A percentile compares a stretch with the other conserved stretches of the same genome.
Conservation (phyloP, 129 eudicot genomes). For the Apium graveolens region DNA sequence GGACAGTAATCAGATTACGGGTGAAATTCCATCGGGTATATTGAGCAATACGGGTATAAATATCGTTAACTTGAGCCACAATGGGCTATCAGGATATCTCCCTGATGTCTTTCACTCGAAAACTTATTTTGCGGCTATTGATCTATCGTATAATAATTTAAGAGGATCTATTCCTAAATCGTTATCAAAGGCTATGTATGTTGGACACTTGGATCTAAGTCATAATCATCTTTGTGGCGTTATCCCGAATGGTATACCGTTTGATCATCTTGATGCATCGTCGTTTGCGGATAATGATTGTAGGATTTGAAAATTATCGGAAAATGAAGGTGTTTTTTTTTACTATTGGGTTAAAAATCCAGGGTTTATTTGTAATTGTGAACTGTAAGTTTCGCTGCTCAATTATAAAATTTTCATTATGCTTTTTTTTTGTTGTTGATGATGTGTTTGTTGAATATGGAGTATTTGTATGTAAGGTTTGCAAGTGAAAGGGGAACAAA, state of each 20-base stretch:
- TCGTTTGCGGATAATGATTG: constrained; percentile 71
- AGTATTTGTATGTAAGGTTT: not conserved
- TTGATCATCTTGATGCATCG: constrained; percentile 81
- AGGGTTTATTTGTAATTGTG: not conserved
- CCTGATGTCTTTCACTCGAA: constrained; percentile 71
- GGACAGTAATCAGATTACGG: constrained; percentile 55
- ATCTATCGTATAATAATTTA: constrained; percentile 50
- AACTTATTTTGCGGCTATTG: constrained; percentile 60
- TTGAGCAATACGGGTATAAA: constrained; percentile 53
- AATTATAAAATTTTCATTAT: not conserved
- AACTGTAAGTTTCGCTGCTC: not conserved
- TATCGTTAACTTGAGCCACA: constrained; percentile 70
- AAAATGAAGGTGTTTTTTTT: constrained; percentile 33
- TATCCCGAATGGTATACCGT: constrained; percentile 59
- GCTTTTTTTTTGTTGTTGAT: not conserved
- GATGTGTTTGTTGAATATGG: not conserved
- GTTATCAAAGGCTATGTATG: constrained; percentile 40
- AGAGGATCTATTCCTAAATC: constrained; percentile 66
- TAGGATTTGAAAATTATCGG: not conserved
- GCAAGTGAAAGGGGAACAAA: not conserved
- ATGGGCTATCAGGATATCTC: constrained; percentile 47
- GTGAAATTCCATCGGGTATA: constrained; percentile 46
- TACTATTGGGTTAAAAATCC: not conserved
- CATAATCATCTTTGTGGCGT: constrained; percentile 72
- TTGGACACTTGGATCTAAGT: constrained; percentile 82